Evolutionary conservation across 176 grass and related monocot species (phyloP).

Genomic region (Phyllostachys edulis): DNA sequence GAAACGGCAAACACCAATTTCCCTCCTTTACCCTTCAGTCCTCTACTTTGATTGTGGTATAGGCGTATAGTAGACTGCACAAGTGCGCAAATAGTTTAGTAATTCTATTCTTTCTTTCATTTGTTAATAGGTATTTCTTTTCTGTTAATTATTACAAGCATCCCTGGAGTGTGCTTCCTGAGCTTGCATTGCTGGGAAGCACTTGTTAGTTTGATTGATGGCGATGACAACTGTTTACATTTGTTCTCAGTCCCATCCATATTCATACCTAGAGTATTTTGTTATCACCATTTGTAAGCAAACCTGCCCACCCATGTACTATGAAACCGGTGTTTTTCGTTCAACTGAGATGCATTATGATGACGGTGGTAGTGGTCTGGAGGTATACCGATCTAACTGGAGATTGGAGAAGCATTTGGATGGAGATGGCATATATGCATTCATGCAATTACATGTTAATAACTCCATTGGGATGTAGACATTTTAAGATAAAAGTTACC

Average conservation of each 20-base stretch:
- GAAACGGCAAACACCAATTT: not conserved
- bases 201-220: not conserved
- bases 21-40: not conserved
- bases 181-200: not conserved
- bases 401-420: not conserved
- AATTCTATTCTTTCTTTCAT: not conserved
- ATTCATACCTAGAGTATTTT: not conserved
- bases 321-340: not conserved
- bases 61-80: not conserved
- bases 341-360: not conserved
- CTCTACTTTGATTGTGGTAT: not conserved
- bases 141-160: not conserved
- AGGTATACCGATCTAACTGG: not conserved
- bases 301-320: not conserved
- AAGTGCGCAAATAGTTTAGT: not conserved
- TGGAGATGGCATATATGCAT: conserved; percentile 8
- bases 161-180: not conserved
- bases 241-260: not conserved
- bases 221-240: not conserved
- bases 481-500: not conserved
- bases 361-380: not conserved
- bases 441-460: not conserved
- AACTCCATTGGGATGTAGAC: not conserved
- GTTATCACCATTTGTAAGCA: not conserved
- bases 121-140: not conserved